Percentiles rank a stretch among this genome's conserved stretches.
phyloP scores from a whole-genome alignment of 352 stramenopile species.

The Phytophthora colocasiae region DNA sequence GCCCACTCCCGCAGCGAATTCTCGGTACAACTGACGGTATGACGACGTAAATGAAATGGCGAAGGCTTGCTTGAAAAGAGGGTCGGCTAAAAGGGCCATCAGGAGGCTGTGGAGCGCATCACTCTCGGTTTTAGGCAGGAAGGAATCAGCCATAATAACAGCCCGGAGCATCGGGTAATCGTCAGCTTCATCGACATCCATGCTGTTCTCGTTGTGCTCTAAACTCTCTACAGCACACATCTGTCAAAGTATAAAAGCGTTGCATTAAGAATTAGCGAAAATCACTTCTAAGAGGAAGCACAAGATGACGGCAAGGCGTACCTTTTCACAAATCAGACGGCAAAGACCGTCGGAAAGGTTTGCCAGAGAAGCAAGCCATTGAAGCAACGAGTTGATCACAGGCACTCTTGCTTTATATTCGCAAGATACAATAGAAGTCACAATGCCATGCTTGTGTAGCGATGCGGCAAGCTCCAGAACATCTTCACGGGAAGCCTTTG shows the following conservation, averaged over 20 bases:
- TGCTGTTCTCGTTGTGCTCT: constrained; percentile 44
- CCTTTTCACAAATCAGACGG: constrained; percentile 85
- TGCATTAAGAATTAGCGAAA: constrained; percentile 19
- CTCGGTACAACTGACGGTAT: constrained; percentile 89
- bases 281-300: not conserved
- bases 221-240: constrained; percentile 50
- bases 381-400: constrained; percentile 73
- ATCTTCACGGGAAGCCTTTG: constrained; percentile 72
- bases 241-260: constrained; percentile 21
- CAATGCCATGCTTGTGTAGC: constrained; percentile 73
- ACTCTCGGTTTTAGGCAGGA: constrained; percentile 80
- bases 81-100: constrained; percentile 96
- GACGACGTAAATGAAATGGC: constrained; percentile 95
- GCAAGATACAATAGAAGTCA: constrained; percentile 81
- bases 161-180: constrained; percentile 72
- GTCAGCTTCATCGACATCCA: constrained; percentile 46
- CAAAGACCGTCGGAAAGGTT: constrained; percentile 85
- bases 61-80: constrained; percentile 97
- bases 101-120: constrained; percentile 93
- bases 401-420: constrained; percentile 77
- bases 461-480: constrained; percentile 74
- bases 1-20: constrained; percentile 77
- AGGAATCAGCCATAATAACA: constrained; percentile 87
- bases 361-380: constrained; percentile 84
- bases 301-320: constrained; percentile 19